phyloP scores from a whole-genome alignment of 2,329 filamentous ascomycete genomes.

The Arthrobotrys iridis region DNA sequence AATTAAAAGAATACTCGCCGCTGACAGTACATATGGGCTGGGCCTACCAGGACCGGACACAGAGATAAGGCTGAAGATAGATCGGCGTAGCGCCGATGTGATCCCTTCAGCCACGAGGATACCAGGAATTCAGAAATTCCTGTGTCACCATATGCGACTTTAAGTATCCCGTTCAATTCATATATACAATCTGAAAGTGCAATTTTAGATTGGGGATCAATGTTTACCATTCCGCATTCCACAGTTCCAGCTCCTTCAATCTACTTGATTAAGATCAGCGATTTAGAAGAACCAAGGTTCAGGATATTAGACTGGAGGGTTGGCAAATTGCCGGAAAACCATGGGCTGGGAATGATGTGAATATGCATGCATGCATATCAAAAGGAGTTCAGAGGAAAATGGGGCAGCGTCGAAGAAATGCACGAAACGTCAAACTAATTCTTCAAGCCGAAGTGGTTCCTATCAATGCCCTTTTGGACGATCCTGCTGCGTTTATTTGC shows the following conservation, averaged over 20 bases:
- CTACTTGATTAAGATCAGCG: not conserved
- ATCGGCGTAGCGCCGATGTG: not conserved
- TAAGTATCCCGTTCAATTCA: not conserved
- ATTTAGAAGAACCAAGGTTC: not conserved
- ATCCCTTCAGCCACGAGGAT: constrained; percentile 6
- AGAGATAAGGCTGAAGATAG: constrained; percentile 17
- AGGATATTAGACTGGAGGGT: not conserved
- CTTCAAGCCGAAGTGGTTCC: not conserved
- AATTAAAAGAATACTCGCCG: not conserved
- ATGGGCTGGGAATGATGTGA: not conserved
- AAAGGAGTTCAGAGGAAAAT: not conserved
- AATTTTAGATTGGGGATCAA: not conserved
- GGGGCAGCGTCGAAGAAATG: not conserved
- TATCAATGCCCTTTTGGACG: constrained; percentile 10
- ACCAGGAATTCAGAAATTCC: not conserved
- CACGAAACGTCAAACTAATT: not conserved
- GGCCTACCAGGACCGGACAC: no score
- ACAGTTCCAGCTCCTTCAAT: not conserved
- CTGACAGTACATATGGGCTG: no score
- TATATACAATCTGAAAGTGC: not conserved
- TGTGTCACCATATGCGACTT: constrained; percentile 11
- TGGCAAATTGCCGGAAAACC: not conserved
- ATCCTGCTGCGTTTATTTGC: not conserved
- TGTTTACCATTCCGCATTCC: constrained; percentile 5
- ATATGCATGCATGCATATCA: constrained; percentile 7